phyloP scores from a whole-genome alignment of 2,329 filamentous ascomycete species.

The Cordyceps tenuipes region DNA sequence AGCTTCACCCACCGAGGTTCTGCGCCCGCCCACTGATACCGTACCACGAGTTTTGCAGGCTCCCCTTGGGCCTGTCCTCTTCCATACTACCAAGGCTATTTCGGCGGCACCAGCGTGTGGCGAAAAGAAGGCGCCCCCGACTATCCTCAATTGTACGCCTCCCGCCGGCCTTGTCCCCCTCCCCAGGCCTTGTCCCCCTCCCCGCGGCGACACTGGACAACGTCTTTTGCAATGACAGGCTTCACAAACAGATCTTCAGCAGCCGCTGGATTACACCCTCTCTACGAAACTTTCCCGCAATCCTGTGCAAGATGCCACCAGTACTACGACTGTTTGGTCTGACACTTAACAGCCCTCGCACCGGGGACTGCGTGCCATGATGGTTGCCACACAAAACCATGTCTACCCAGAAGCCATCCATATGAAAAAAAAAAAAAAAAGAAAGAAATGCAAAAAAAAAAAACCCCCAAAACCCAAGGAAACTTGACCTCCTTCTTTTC shows the following conservation, averaged over 20 bases:
- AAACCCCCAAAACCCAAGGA: background rate
- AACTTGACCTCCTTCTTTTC: too few species aligned
- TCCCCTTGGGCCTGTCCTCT: background rate
- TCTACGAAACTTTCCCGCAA: background rate
- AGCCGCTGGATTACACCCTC: conserved; percentile 3
- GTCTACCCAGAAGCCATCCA: background rate
- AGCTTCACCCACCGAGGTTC: background rate
- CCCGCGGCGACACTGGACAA: background rate
- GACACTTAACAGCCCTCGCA: background rate
- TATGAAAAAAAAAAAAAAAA: background rate
- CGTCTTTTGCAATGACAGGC: background rate
- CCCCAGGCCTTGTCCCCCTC: background rate
- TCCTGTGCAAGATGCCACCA: conserved; percentile 9
- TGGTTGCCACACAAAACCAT: background rate
- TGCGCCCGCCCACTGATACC: background rate
- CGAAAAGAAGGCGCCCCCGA: background rate
- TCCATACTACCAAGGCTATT: too few species aligned
- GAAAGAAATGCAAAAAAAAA: background rate
- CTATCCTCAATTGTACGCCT: background rate
- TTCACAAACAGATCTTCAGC: conserved; percentile 5
- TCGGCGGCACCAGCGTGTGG: background rate
- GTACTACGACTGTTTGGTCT: background rate
- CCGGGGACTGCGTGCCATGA: background rate
- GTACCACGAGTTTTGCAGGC: background rate
- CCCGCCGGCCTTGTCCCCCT: background rate